Evolutionary conservation across 2,329 filamentous ascomycete genomes (phyloP).

Genomic region (Pseudogymnoascus sp.): DNA sequence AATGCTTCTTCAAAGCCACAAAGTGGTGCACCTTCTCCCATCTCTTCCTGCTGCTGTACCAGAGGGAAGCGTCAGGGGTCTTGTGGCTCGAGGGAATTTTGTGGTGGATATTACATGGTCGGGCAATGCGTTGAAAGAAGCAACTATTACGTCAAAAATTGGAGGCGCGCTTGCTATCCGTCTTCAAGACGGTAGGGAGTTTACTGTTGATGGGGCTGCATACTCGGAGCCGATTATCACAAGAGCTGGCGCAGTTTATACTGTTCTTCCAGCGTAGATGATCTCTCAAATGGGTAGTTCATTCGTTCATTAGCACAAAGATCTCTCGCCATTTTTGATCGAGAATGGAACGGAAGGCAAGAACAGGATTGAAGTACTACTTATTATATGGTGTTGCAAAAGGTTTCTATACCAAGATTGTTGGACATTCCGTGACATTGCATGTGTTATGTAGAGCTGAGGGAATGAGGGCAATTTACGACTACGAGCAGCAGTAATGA

Average conservation of each 20-base stretch:
- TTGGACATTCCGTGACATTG: no score
- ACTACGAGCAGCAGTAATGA: no score
- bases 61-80: slow-evolving; percentile 14
- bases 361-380: neutral
- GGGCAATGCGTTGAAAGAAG: neutral
- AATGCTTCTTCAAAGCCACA: slow-evolving; percentile 35
- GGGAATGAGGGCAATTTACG: no score
- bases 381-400: neutral
- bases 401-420: neutral
- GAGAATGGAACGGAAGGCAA: neutral
- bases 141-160: neutral
- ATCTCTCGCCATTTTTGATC: neutral
- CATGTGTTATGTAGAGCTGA: no score
- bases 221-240: neutral
- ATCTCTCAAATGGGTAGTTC: neutral
- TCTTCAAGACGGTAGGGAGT: neutral
- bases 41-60: slow-evolving; percentile 21
- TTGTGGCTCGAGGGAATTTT: slow-evolving; percentile 16
- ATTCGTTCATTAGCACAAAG: neutral
- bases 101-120: slow-evolving; percentile 16
- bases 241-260: neutral
- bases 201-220: neutral
- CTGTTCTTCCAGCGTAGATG: neutral
- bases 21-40: slow-evolving; percentile 19
- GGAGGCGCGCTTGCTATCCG: neutral